Base-by-base conservation (phyloP, 2,329 filamentous ascomycete species). In the Emergomyces pasteurianus region DNA sequence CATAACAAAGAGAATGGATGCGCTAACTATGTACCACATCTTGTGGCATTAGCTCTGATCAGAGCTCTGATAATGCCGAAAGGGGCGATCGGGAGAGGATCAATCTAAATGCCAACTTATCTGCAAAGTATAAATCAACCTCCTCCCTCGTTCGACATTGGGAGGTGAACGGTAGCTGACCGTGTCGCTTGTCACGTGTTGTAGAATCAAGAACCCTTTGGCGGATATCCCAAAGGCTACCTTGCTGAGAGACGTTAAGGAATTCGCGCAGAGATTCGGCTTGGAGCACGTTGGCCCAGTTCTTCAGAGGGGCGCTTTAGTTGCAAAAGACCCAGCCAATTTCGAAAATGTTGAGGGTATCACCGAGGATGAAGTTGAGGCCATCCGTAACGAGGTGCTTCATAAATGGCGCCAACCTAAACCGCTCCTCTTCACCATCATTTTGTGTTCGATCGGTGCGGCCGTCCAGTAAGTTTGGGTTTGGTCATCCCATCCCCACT, bases 401-500 rank as follows among this genome's bases (percentile, higher is more conserved):
- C 77, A 80, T 65, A 77, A 78, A 62, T 82, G 80, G 79, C 73
- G 73, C 12, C 79, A 81, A 63, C 79, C 80, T 2, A 65, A 63
- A 53, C 63, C 74, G 16, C 71, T 82, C 8, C 81, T 81, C 66
- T 75, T 78, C 61, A 80, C 78, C 9, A 79, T 82, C 63, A 74
- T 79, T 47, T 72, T 81, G 18, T 80, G 78, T 66, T 81, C 79
- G 1, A 74, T 82, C 52, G 80, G 77, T 49, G 79, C 79, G 58
- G 78, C 79, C 9, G 77, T 81, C 0, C 80, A 83, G 72, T 74
- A 69, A 62, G 77, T 73, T 54, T 16, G 8, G 28, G 10, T 0
- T 54, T 38, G n/a, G 28, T 23, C 50, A 21, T 31, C 12, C n/a
- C 16, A 14, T n/a, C n/a, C 46, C 16, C 23, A n/a, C n/a, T 38